These are phyloP conservation scores for Starmerella potacharoeniae DNA, from an alignment of 805 yeast genomes.

Conservation along the genomic window DNA sequence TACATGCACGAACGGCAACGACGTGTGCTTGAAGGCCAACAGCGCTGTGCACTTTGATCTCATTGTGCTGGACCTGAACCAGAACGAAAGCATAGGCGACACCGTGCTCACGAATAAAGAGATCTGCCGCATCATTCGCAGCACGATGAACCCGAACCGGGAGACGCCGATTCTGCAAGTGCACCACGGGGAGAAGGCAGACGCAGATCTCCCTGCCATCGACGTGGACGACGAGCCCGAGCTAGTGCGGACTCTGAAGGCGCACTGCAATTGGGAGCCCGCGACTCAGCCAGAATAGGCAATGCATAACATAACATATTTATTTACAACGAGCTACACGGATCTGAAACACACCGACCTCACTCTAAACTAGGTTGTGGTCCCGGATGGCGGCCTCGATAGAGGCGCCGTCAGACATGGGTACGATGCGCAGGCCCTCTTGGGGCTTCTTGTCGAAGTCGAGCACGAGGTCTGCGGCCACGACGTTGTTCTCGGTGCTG, in stretches of 20 bases:
- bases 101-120: constrained; percentile 13
- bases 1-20: constrained; percentile 68
- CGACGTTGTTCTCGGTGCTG: constrained; percentile 14
- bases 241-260: constrained; percentile 27
- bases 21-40: constrained; percentile 35
- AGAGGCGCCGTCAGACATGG: background rate
- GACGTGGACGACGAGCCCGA: constrained; percentile 27
- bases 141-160: constrained; percentile 70
- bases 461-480: constrained; percentile 20
- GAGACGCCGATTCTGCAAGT: constrained; percentile 66
- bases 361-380: constrained; percentile 7
- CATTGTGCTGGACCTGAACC: constrained; percentile 45
- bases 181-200: constrained; percentile 31
- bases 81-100: background rate
- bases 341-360: too few species aligned
- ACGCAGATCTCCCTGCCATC: constrained; percentile 42
- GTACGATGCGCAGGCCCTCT: constrained; percentile 5
- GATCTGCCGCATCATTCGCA: constrained; percentile 39
- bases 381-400: constrained; percentile 8
- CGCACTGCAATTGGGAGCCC: constrained; percentile 27
- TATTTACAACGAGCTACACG: background rate
- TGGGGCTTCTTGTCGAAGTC: constrained; percentile 8
- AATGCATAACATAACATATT: background rate
- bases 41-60: constrained; percentile 76
- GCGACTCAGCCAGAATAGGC: background rate